A percentile compares a stretch with the other conserved stretches of the same genome.
Conservation (phyloP, 768 basidiomycete genomes). For the Mycena belliarum region DNA sequence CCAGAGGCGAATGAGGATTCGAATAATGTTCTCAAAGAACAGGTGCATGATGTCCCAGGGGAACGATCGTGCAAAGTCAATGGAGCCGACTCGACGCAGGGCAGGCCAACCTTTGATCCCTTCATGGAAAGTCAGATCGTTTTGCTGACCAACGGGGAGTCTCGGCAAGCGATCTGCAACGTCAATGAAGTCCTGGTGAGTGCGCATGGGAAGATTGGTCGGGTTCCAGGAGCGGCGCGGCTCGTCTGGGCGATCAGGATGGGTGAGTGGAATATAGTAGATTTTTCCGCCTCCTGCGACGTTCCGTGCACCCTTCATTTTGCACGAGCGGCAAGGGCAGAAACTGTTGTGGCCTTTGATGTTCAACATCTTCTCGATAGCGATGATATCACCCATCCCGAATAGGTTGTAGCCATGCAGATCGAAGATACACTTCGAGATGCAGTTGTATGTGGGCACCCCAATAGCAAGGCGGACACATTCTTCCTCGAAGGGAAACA, state of each 20-base stretch:
- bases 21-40: conserved; percentile 41
- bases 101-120: conserved; percentile 34
- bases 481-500: not conserved
- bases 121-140: conserved; percentile 24
- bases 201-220: conserved; percentile 31
- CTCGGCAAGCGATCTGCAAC: too few relatives aligned
- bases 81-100: conserved; percentile 27
- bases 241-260: conserved; percentile 13
- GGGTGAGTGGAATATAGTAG: conserved; percentile 23
- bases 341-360: conserved; percentile 40
- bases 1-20: conserved; percentile 39
- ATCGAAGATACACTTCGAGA: conserved; percentile 31
- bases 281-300: conserved; percentile 26
- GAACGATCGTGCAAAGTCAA: conserved; percentile 31
- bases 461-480: not conserved
- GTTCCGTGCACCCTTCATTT: conserved; percentile 30
- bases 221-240: conserved; percentile 14
- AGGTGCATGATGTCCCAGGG: conserved; percentile 53
- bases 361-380: conserved; percentile 30
- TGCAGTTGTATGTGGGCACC: conserved; percentile 23
- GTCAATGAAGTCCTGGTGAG: conserved; percentile 33
- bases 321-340: conserved; percentile 36
- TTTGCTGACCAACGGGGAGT: conserved; percentile 16
- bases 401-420: conserved; percentile 31
- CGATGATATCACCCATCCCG: conserved; percentile 35